Evolutionary conservation across 2,329 filamentous ascomycete species (phyloP), one percentile per base, ranked within the genome.

Genomic region (Fusarium circinatum): DNA sequence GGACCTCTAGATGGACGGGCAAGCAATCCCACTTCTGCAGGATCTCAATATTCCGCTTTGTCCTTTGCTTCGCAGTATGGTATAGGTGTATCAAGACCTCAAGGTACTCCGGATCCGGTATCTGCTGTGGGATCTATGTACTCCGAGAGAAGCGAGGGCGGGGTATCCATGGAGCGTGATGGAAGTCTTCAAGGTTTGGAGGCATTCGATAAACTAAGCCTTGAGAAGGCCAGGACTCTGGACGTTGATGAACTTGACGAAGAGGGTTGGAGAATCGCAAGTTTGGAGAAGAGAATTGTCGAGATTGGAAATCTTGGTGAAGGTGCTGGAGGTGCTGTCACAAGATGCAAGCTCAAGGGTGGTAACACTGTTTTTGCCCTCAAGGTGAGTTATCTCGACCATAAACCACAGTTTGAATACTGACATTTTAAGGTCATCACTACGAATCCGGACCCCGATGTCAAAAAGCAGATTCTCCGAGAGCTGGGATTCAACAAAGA

Each of bases 401-500:
- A 48, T 68, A 71, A n/a, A 11, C 7, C n/a, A 17, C 18, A 28
- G 38, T 42, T 39, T 26, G 17, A n/a, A 74, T 41, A 56, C 73
- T 78, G 69, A 75, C 64, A 38, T n/a, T 14, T 24, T 30, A 71
- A 97, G 96, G 93, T 99, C 79, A 99, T 99, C 81, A 99, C 96
- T 6, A 98, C 96, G 39, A 97, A 98, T 81, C 96, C 96, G 5
- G 96, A 99, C 78, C 96, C 96, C 18, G 96, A 98, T 80, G 94
- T 98, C 70, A 98, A 98, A 87, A 98, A 97, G 82, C 96, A 99
- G 84, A 99, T 99, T 78, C 90, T 98, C 68, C 93, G 96, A 80
- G 96, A 99, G 82, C 88, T 99, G 60, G 94, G 94, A 71, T 99
- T 98, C 88, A 99, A 99, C 88, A 98, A 98, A 84, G 94, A 95